Evolutionary conservation across 2,329 filamentous ascomycete genomes (phyloP), one percentile per base, ranked within the genome.

Genomic region (Botrytis medusae): DNA sequence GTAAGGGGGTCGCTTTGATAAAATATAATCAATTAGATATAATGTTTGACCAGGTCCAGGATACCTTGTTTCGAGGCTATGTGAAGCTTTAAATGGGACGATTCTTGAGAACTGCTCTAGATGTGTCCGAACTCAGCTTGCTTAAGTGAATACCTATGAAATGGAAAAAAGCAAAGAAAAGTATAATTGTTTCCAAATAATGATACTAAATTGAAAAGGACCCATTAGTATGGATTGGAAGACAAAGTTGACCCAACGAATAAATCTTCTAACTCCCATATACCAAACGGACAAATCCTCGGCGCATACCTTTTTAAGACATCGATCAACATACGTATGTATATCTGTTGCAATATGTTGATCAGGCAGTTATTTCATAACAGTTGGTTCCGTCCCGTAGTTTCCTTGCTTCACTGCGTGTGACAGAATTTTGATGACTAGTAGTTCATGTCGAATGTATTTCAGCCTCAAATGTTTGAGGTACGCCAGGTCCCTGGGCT

Each of bases 381-480:
- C 32, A 64, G 29, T 54, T 59, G 34, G 44, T 60, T 61, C 20
- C 57, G 29, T 46, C 29, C 54, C 14, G 37, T 61, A 6, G n/a
- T 69, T 72, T 51, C 69, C 71, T 72, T 72, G 63, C 70, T 72
- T 68, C 54, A 40, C 51, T 40, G 40, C 40, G 46, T 61, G 18
- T 69, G 71, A 72, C 40, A 54, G 71, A 60, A 32, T 69, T 61
- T 69, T 69, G 51, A 72, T 51, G 44, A 34, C 22, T 62, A 44
- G 71, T 61, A 72, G 63, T 69, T 72, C 71, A 72, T 72, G 57
- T 72, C 70, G 61, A 72, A 54, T 51, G 20, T 51, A 48, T 63
- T 69, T 72, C 71, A 69, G 63, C 71, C 63, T 72, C 71, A 60
- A 61, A 60, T 68, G 62, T 72, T 68, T 68, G 71, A 72, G 62